Evolutionary conservation across 495 filamentous ascomycete species (phyloP).

Genomic region (Penicillium macrosclerotiorum): DNA sequence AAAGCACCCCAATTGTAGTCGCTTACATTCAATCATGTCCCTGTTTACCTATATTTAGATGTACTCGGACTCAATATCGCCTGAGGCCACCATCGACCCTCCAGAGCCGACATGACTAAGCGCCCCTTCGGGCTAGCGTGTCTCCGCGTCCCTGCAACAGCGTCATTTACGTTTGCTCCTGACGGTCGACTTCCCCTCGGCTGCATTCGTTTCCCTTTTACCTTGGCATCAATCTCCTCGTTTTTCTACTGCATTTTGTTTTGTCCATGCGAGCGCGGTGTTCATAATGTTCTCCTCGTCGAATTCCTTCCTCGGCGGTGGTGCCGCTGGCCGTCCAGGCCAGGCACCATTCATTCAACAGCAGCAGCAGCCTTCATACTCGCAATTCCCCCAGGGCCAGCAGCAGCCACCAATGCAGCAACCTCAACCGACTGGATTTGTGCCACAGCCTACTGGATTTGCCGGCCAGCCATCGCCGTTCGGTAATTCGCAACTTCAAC

Average conservation of each 20-base stretch:
- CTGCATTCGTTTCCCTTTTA: constrained; percentile 18
- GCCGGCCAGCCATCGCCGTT: constrained; percentile 38
- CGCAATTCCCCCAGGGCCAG: constrained; percentile 47
- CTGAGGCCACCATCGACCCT: neutral
- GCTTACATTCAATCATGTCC: too few relatives aligned
- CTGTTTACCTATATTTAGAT: too few relatives aligned
- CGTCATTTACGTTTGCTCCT: constrained; percentile 35
- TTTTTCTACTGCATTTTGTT: constrained; percentile 18
- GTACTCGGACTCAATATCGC: neutral
- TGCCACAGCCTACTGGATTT: constrained; percentile 52
- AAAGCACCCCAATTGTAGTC: neutral
- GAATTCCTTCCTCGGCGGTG: constrained; percentile 77
- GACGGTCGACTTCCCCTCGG: constrained; percentile 17
- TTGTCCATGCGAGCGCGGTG: constrained; percentile 28
- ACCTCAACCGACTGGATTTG: constrained; percentile 54
- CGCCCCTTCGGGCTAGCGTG: constrained; percentile 21
- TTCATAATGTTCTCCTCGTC: constrained; percentile 81
- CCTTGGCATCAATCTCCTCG: constrained; percentile 20
- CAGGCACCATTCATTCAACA: constrained; percentile 51
- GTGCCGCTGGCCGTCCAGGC: constrained; percentile 70
- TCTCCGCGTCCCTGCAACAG: constrained; percentile 27
- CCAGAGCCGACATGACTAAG: constrained; percentile 19
- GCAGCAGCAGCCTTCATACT: constrained; percentile 46
- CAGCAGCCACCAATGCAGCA: constrained; percentile 50
- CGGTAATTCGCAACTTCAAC: constrained; percentile 41